These are phyloP conservation scores for Mycena kentingensis DNA, from an alignment of 768 basidiomycete genomes.

Conservation along the genomic window DNA sequence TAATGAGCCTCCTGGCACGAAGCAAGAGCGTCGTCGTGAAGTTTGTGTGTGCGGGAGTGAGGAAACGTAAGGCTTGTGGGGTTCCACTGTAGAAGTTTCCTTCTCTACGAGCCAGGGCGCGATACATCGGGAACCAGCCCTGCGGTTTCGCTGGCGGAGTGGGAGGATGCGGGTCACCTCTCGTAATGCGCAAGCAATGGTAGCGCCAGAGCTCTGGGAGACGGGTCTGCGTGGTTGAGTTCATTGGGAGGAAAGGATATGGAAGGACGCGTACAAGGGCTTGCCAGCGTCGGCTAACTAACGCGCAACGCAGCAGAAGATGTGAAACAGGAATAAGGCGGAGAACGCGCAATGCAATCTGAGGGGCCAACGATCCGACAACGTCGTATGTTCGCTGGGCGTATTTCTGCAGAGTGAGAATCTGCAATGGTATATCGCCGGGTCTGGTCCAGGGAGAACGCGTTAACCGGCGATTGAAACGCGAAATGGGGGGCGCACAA, in stretches of 20 bases:
- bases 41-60: conserved; percentile 76
- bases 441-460: conserved; percentile 81
- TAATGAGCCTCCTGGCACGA: conserved; percentile 79
- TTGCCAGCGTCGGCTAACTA: conserved; percentile 45
- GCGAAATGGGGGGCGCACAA: conserved; percentile 8
- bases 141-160: conserved; percentile 62
- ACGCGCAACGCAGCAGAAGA: conserved; percentile 30
- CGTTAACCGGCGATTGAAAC: conserved; percentile 34
- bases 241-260: too few relatives aligned
- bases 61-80: conserved; percentile 75
- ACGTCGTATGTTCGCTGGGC: conserved; percentile 81
- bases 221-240: too few relatives aligned
- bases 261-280: too few relatives aligned
- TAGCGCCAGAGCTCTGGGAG: conserved; percentile 77
- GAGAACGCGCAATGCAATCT: conserved; percentile 66
- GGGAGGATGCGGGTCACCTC: conserved; percentile 68
- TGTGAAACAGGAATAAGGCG: conserved; percentile 40
- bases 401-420: conserved; percentile 83
- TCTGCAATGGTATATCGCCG: conserved; percentile 83
- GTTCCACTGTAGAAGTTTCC: conserved; percentile 77
- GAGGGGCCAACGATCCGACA: conserved; percentile 67
- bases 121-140: conserved; percentile 80
- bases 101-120: conserved; percentile 82
- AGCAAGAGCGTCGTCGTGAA: conserved; percentile 84
- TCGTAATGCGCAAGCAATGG: conserved; percentile 73